These are phyloP conservation scores for Euphrasia arctica DNA, from an alignment of 305 asterid species.

Conservation along the genomic window DNA sequence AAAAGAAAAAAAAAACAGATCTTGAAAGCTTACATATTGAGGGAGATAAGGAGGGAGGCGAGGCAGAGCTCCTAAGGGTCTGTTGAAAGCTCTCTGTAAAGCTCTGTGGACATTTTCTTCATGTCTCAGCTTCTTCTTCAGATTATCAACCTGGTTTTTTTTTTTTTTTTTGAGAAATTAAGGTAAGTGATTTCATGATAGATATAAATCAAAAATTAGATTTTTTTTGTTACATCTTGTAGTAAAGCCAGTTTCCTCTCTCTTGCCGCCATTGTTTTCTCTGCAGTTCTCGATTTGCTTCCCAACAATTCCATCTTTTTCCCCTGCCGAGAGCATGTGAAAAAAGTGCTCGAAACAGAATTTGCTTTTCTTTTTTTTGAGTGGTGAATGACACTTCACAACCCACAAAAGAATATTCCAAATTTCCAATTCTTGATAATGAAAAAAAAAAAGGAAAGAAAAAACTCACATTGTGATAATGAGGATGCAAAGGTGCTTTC, in stretches of 20 bases:
- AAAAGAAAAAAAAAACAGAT: neutral
- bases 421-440: constrained; percentile 1
- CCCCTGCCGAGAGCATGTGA: constrained; percentile 32
- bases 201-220: neutral
- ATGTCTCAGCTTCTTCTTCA: constrained; percentile 74
- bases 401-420: neutral
- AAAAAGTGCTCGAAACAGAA: neutral
- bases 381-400: constrained; percentile 8
- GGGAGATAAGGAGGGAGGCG: constrained; percentile 95
- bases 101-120: constrained; percentile 91
- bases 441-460: neutral
- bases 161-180: neutral
- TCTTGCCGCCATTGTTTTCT: constrained; percentile 37
- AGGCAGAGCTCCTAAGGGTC: constrained; percentile 84
- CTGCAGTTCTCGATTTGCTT: constrained; percentile 32
- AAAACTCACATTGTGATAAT: constrained; percentile 57
- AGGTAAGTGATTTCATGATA: neutral
- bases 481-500: constrained; percentile 54
- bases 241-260: constrained; percentile 67
- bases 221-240: constrained; percentile 48
- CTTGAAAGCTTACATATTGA: constrained; percentile 46
- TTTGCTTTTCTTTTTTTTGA: constrained; percentile 3
- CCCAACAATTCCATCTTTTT: constrained; percentile 49
- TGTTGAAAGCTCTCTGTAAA: constrained; percentile 68
- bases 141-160: constrained; percentile 62